phyloP scores from a whole-genome alignment of 2,329 filamentous ascomycete genomes.

The Fusarium setosum region DNA sequence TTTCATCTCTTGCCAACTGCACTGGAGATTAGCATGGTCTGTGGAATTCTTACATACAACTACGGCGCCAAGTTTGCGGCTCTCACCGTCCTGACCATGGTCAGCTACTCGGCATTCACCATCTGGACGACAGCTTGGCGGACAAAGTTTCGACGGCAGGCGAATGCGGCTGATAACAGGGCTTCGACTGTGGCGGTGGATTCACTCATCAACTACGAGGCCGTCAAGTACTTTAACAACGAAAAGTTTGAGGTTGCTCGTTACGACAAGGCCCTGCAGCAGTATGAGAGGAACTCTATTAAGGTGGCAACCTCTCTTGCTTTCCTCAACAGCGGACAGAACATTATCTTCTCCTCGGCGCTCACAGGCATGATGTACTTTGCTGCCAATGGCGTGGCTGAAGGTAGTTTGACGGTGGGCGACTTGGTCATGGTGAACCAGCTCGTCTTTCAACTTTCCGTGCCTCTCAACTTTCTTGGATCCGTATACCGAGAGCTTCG shows the following conservation, averaged over 20 bases:
- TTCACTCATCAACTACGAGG: constrained; percentile 98
- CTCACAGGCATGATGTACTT: constrained; percentile 99
- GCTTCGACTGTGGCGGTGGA: constrained; percentile 96
- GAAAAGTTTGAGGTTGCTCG: constrained; percentile 92
- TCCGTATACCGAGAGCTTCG: constrained; percentile 96
- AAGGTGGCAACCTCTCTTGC: constrained; percentile 95
- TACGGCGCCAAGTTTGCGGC: constrained; percentile 93
- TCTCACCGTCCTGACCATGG: constrained; percentile 91
- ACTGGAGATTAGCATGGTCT: constrained; percentile 94
- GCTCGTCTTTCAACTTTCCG: constrained; percentile 96
- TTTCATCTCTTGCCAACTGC: constrained; percentile 96
- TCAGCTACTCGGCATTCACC: constrained; percentile 94
- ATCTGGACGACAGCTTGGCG: constrained; percentile 97
- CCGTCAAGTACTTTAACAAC: constrained; percentile 99
- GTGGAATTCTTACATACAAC: constrained; percentile 95
- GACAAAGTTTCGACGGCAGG: constrained; percentile 94
- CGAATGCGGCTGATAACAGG: constrained; percentile 95
- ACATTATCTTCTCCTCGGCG: constrained; percentile 95
- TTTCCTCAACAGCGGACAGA: constrained; percentile 94
- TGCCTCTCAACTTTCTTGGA: constrained; percentile 97
- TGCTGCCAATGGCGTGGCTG: constrained; percentile 88
- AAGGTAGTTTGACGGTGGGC: constrained; percentile 85
- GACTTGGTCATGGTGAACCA: constrained; percentile 99
- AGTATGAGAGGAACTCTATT: constrained; percentile 94
- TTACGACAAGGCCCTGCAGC: constrained; percentile 86